Conservation (phyloP, 139 green algal genomes). For the Limnomonas spitsbergensis region DNA sequence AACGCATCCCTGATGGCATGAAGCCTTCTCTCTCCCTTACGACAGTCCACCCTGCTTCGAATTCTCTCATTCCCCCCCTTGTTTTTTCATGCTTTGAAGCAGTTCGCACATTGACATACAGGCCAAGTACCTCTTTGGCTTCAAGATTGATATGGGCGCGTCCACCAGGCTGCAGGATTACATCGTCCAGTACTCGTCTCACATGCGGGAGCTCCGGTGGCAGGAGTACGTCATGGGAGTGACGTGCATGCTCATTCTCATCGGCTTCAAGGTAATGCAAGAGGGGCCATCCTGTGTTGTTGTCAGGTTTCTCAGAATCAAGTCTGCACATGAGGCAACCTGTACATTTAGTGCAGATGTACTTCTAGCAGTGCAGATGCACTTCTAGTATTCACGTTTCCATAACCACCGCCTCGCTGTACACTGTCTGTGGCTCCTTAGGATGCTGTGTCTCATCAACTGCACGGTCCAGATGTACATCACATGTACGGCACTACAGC, state of each 20-base stretch:
- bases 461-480: no score
- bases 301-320: no score
- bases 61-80: not conserved
- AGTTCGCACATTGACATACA: no score
- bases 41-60: not conserved
- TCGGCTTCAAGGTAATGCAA: not conserved
- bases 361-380: no score
- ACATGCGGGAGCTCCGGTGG: slow-evolving; percentile 2
- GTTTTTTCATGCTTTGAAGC: not conserved
- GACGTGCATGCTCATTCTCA: slow-evolving; percentile 11
- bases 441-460: no score
- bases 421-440: no score
- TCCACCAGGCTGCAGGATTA: slow-evolving; percentile 18
- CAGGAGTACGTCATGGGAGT: slow-evolving; percentile 18
- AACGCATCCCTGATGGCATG: not conserved
- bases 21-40: not conserved
- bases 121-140: not conserved
- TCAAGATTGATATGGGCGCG: not conserved
- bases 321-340: no score
- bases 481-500: no score
- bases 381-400: no score
- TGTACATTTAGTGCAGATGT: no score
- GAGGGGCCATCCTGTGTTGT: no score
- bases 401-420: no score
- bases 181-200: not conserved